phyloP scores from a whole-genome alignment of 371 early-diverging fungal genomes.

The Batrachochytrium dendrobatidis region DNA sequence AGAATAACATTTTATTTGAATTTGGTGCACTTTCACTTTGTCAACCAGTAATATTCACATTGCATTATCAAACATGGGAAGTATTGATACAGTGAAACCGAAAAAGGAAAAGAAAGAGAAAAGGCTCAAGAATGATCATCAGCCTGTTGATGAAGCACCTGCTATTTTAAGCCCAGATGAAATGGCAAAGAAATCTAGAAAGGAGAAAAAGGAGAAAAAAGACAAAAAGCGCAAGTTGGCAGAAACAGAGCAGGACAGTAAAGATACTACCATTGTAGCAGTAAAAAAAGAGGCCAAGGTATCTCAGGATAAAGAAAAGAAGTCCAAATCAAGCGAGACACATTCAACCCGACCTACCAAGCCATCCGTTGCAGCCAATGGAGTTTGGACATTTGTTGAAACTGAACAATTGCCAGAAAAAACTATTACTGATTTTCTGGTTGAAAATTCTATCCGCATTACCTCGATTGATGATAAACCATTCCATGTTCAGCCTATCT shows the following conservation, averaged over 20 bases:
- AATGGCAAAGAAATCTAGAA: conserved; percentile 14
- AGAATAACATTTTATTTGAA: too few relatives aligned
- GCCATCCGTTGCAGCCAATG: conserved; percentile 11
- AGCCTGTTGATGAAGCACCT: conserved; percentile 8
- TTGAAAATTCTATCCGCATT: conserved; percentile 31
- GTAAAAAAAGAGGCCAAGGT: conserved; percentile 4
- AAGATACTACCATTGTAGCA: neutral
- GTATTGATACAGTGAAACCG: neutral
- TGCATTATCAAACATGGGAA: too few relatives aligned
- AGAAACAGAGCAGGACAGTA: neutral
- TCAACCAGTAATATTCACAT: too few relatives aligned
- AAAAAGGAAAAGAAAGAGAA: conserved; percentile 15
- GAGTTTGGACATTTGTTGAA: conserved; percentile 29
- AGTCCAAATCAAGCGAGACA: conserved; percentile 21
- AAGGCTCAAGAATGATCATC: conserved; percentile 16
- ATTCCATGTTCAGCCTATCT: conserved; percentile 64
- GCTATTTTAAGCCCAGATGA: neutral
- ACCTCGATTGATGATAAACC: conserved; percentile 53
- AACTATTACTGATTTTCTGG: conserved; percentile 19
- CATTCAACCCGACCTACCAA: conserved; percentile 16
- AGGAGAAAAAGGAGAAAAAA: conserved; percentile 19
- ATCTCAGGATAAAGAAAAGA: neutral
- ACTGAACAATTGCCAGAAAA: conserved; percentile 16
- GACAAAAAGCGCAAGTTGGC: conserved; percentile 10
- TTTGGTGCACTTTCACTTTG: too few relatives aligned